Conservation (phyloP, 192 early-diverging fungal species). For the Coemansia sp. region DNA sequence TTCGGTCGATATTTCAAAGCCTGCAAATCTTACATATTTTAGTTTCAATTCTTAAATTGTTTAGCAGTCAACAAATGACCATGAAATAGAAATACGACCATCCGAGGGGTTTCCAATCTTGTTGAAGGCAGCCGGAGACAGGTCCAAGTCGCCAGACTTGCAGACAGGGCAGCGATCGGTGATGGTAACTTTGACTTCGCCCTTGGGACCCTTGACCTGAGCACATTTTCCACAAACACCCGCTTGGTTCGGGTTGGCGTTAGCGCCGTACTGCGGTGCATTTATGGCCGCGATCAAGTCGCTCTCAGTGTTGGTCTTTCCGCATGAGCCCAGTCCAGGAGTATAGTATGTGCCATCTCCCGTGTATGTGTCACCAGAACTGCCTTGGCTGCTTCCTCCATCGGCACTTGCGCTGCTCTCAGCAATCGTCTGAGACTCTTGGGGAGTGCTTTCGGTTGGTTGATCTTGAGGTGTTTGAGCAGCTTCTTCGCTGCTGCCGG, state of each 20-base stretch:
- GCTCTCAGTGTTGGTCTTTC: slow-evolving; percentile 39
- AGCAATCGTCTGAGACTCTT: too few species aligned
- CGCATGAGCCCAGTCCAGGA: slow-evolving; percentile 59
- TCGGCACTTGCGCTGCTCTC: too few species aligned
- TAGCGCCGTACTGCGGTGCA: slow-evolving; percentile 54
- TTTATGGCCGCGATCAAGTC: slow-evolving; percentile 60
- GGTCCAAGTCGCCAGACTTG: slow-evolving; percentile 53
- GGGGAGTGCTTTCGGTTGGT: too few species aligned
- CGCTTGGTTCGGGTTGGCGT: slow-evolving; percentile 50
- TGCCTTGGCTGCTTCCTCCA: slow-evolving; percentile 5
- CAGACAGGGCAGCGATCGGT: slow-evolving; percentile 58
- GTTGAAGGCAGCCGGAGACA: slow-evolving; percentile 56
- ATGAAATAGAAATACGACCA: slow-evolving; percentile 55
- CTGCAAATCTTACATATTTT: neutral
- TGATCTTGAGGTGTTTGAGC: too few species aligned
- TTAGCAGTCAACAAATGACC: slow-evolving; percentile 53
- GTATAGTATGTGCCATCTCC: slow-evolving; percentile 62
- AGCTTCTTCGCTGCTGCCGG: neutral
- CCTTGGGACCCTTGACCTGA: slow-evolving; percentile 48
- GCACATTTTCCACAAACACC: slow-evolving; percentile 55
- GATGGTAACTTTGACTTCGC: slow-evolving; percentile 53
- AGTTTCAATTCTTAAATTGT: neutral
- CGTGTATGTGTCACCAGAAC: slow-evolving; percentile 30
- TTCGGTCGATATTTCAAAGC: neutral
- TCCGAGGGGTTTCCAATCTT: slow-evolving; percentile 52